Base-by-base conservation (phyloP, 2,329 filamentous ascomycete genomes). In the Magnaporthiopsis rhizophila region DNA sequence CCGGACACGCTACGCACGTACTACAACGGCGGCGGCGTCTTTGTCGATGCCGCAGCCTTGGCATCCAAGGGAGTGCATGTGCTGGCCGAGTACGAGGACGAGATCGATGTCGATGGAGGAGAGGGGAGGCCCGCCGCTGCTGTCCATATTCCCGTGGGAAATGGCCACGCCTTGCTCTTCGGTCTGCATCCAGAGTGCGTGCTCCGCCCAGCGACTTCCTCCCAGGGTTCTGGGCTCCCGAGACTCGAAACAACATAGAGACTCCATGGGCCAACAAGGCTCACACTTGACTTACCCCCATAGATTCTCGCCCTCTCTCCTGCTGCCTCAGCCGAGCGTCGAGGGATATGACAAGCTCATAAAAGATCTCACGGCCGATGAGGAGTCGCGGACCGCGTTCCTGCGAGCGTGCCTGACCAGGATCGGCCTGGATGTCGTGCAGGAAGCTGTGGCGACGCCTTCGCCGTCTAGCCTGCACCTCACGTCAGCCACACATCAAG, bases 11-110 rank as follows among this genome's bases (percentile, higher is more conserved):
- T 96, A 66, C 80, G 82, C 63, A 88, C 86, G 18, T 99, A 99
- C 73, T 97, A 94, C 75, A 99, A 99, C 70, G 95, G 95, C 0
- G 95, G 95, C 0, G 93, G 95, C 3, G 87, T 96, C 1, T 99
- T 98, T 77, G 91, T 97, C 1, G 89, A 95, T 76, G 89, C 90
- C 1, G 81, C 83, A 3, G 84, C 82, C 59, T 80, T 86, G 64
- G 78, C 80, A 64, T 81, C 83, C 36, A 78, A 82, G 67, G 89
- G 89, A 1, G 86, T 97, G 0, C 86, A 97, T 74, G 83, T 97
- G 8, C 79, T 99, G 30, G 95, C 94, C 1, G 89, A 83, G 65
- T 99, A 95, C 73, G 82, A 82, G 0, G 89, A 92, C 50, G 80
- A 88, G 18, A 75, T 96, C 15, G 86, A 89, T 69, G 90, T 97